Percentiles rank a stretch among this genome's conserved stretches.
Conservation (phyloP, 164 flowering plant species). For the Paratinospora sagittata region DNA sequence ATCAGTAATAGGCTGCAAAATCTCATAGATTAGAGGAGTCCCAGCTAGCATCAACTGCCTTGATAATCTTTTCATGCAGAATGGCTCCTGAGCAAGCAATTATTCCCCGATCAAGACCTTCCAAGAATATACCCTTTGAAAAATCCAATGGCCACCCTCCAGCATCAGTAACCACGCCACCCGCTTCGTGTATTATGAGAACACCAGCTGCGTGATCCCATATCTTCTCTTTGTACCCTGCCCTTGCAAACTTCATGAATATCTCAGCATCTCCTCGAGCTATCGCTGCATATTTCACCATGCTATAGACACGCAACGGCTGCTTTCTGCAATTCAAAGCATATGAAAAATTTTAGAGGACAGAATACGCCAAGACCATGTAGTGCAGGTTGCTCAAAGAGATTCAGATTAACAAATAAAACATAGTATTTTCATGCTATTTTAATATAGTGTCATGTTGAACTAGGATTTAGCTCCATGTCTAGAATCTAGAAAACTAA, state of each 20-base stretch:
- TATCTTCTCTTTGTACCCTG: slow-evolving; percentile 90
- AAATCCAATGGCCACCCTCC: slow-evolving; percentile 71
- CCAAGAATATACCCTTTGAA: slow-evolving; percentile 69
- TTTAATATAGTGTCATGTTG: too few species aligned
- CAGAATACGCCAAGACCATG: not conserved
- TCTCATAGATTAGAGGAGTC: slow-evolving; percentile 67
- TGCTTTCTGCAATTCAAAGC: slow-evolving; percentile 45
- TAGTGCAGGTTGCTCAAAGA: not conserved
- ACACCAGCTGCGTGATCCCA: slow-evolving; percentile 99
- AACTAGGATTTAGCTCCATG: too few species aligned
- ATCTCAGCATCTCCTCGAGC: slow-evolving; percentile 93
- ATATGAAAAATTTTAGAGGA: not conserved
- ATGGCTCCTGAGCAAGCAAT: slow-evolving; percentile 74
- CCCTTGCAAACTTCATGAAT: slow-evolving; percentile 82
- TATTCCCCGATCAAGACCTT: slow-evolving; percentile 87
- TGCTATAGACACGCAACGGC: slow-evolving; percentile 79
- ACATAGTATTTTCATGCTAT: not conserved
- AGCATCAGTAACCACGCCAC: slow-evolving; percentile 90
- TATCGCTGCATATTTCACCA: slow-evolving; percentile 90
- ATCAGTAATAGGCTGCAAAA: slow-evolving; percentile 1
- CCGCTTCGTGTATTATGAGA: slow-evolving; percentile 78
- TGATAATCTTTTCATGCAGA: slow-evolving; percentile 63
- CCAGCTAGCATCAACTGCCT: slow-evolving; percentile 88
- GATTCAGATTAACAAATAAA: not conserved
- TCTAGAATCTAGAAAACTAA: too few species aligned